Evolutionary conservation across 352 stramenopile genomes (phyloP), one percentile per base, ranked within the genome.

Genomic region (Pythium diclinum): DNA sequence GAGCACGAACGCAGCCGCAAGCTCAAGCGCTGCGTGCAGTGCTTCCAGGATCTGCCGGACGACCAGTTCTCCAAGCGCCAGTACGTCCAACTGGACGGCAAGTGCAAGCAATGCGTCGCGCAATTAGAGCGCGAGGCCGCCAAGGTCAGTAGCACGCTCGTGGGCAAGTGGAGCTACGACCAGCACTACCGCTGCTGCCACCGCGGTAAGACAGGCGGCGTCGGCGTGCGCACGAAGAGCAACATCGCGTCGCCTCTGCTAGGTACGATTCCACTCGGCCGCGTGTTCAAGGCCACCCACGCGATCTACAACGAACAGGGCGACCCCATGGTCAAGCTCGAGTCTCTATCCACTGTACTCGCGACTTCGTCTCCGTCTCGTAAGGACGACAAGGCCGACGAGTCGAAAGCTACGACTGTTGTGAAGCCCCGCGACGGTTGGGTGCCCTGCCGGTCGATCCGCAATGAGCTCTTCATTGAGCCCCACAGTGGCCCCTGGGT

Each of bases 401-500:
- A 21, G 40, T 28, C n/a, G 34, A 21, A 30, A 23, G 11, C 6
- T 1, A n/a, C 8, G 13, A 21, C 46, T 25, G 4, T 28, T 28
- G 10, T 16, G 11, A 77, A 75, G 53, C 44, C 36, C 10, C 72
- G 74, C 16, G 75, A 81, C 34, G 77, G 69, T 0, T 92, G 83
- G 83, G 74, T 91, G n/a, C 76, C 81, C 1, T 89, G 74, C 53
- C 81, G 81, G 25, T 92, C 83, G 3, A 78, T 92, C 69, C 79
- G 80, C 54, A 92, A 92, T 48, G 83, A 92, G 63, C 68, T 91
- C 44, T 59, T 89, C 17, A 66, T 92, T n/a, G 81, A 91, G 52
- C 62, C 33, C 3, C 83, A 91, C 54, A 23, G 56, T 55, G 79
- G 83, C 2, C 77, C 83, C 28, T 91, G 67, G 67, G 13, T 36